A percentile compares a stretch with the other conserved stretches of the same genome.
These are phyloP conservation scores for Hyaloscypha bicolor DNA, from an alignment of 495 filamentous ascomycete genomes.

Conservation along the genomic window DNA sequence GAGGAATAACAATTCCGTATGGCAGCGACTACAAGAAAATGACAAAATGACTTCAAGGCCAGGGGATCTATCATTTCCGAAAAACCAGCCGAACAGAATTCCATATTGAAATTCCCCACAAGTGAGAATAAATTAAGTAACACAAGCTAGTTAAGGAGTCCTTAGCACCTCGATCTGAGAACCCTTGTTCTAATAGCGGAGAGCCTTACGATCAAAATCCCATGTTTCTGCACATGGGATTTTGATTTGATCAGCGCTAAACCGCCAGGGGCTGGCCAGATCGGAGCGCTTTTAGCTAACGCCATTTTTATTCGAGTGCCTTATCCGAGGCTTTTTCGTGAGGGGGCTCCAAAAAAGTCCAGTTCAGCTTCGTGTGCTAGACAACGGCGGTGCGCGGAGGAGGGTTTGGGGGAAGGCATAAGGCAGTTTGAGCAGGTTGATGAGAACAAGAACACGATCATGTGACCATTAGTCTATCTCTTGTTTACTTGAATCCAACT, in stretches of 20 bases:
- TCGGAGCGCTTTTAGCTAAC: background rate
- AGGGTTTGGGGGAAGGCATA: background rate
- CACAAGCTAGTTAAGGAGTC: background rate
- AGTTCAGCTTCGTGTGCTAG: background rate
- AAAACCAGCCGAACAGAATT: background rate
- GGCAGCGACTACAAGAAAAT: too few relatives aligned
- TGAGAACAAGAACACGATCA: slow-evolving; percentile 16
- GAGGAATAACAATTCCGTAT: background rate
- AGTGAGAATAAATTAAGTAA: background rate
- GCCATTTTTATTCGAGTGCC: background rate
- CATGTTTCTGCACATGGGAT: background rate
- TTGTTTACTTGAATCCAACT: too few relatives aligned
- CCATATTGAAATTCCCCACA: background rate
- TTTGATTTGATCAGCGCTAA: background rate
- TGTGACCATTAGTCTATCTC: background rate
- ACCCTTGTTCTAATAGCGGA: background rate
- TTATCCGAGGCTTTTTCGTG: background rate
- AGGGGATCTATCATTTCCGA: too few relatives aligned
- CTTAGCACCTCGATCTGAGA: background rate
- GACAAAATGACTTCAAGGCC: too few relatives aligned
- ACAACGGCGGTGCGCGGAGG: background rate
- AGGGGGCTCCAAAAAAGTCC: background rate
- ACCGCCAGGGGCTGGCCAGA: background rate
- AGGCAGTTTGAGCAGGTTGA: background rate
- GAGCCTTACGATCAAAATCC: background rate